Conservation (phyloP, 2,329 filamentous ascomycete genomes). For the Beauveria sp. region DNA sequence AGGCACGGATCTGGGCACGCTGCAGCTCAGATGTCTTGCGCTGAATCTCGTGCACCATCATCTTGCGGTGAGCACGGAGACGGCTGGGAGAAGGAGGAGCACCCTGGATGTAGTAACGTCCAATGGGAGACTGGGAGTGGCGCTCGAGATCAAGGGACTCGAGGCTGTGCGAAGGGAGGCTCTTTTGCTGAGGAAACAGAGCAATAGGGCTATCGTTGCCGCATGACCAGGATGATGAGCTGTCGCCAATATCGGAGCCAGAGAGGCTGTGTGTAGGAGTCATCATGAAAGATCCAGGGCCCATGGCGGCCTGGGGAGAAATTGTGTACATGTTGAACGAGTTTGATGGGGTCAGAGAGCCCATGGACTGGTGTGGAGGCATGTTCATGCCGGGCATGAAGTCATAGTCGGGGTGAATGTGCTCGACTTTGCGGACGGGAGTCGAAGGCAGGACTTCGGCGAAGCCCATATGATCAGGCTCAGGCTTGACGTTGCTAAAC, state of each 20-base stretch:
- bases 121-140: conserved; percentile 28
- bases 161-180: conserved; percentile 23
- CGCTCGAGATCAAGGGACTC: conserved; percentile 29
- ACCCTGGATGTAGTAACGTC: conserved; percentile 24
- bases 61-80: conserved; percentile 30
- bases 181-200: conserved; percentile 28
- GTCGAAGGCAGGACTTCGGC: conserved; percentile 26
- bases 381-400: conserved; percentile 32
- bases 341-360: conserved; percentile 30
- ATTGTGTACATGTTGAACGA: conserved; percentile 28
- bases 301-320: conserved; percentile 26
- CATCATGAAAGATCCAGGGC: conserved; percentile 30
- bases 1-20: conserved; percentile 28
- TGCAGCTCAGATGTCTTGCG: conserved; percentile 38
- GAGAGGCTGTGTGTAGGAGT: conserved; percentile 32
- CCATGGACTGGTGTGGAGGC: conserved; percentile 25
- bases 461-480: conserved; percentile 27
- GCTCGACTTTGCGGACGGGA: conserved; percentile 29
- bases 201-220: conserved; percentile 34
- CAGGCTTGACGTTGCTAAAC: conserved; percentile 25
- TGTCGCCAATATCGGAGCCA: conserved; percentile 31
- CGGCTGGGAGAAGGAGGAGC: conserved; percentile 25
- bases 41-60: conserved; percentile 34
- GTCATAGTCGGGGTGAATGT: conserved; percentile 30
- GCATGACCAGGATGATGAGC: conserved; percentile 31